These are phyloP conservation scores for Celoporthe dispersa DNA, from an alignment of 2,329 filamentous ascomycete species.

Conservation along the genomic window DNA sequence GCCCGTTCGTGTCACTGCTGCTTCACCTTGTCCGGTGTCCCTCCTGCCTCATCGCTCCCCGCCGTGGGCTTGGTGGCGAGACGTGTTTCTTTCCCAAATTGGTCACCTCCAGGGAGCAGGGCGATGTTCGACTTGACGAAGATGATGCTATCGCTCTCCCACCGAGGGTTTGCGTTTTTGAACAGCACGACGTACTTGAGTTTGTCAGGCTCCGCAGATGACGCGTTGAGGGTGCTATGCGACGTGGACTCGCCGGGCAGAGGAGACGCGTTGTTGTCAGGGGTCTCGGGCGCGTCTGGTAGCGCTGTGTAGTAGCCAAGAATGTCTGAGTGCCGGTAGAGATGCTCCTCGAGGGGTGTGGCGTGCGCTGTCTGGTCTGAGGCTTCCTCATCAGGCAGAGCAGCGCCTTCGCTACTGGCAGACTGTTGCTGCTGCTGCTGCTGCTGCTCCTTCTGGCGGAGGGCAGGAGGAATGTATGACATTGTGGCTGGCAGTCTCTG, in stretches of 20 bases:
- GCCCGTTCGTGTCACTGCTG: neutral
- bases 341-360: no score
- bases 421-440: neutral
- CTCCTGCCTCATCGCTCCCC: neutral
- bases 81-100: neutral
- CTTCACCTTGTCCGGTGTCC: neutral
- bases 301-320: neutral
- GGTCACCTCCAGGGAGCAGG: neutral
- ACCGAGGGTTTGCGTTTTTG: constrained; percentile 11
- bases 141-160: constrained; percentile 6
- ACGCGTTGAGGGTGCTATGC: neutral
- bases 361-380: neutral
- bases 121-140: constrained; percentile 7
- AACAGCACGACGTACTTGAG: constrained; percentile 14
- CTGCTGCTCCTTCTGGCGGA: neutral
- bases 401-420: neutral
- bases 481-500: neutral
- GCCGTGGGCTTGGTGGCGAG: neutral
- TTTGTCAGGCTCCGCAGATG: neutral
- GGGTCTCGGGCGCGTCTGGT: no score
- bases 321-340: neutral
- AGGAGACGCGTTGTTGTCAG: neutral
- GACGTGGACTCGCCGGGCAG: no score
- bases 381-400: neutral
- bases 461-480: constrained; percentile 2